These are phyloP conservation scores for Helotiales sp. DNA, from an alignment of 2,329 filamentous ascomycete genomes.

Conservation along the genomic window DNA sequence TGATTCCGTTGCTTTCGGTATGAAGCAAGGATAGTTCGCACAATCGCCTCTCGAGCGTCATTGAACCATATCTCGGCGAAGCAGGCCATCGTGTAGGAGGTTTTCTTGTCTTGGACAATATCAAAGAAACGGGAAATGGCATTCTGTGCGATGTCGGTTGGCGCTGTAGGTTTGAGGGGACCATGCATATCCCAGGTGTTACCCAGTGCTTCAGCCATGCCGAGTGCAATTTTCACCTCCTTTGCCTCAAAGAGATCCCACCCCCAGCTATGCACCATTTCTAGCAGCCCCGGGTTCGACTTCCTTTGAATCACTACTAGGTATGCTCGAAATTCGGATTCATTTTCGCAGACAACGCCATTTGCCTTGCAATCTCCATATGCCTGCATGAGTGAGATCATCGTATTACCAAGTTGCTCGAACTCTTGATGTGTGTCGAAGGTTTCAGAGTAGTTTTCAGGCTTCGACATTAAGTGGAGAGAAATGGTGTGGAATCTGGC, in stretches of 20 bases:
- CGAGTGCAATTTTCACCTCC: slow-evolving; percentile 65
- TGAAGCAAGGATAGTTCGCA: slow-evolving; percentile 59
- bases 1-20: slow-evolving; percentile 62
- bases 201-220: slow-evolving; percentile 64
- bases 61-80: slow-evolving; percentile 72
- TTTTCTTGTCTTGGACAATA: slow-evolving; percentile 59
- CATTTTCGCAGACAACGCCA: slow-evolving; percentile 62
- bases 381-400: slow-evolving; percentile 67
- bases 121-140: slow-evolving; percentile 62
- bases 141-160: slow-evolving; percentile 50
- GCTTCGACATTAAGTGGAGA: slow-evolving; percentile 64
- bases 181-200: slow-evolving; percentile 62
- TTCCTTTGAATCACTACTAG: slow-evolving; percentile 66
- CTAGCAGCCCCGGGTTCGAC: slow-evolving; percentile 58
- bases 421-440: slow-evolving; percentile 71
- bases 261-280: slow-evolving; percentile 61
- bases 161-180: slow-evolving; percentile 53
- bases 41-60: slow-evolving; percentile 61
- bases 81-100: slow-evolving; percentile 73
- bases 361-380: slow-evolving; percentile 69
- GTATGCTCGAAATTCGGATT: slow-evolving; percentile 69
- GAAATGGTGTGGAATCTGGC: slow-evolving; percentile 69
- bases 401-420: slow-evolving; percentile 68
- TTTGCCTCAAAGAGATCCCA: slow-evolving; percentile 60
- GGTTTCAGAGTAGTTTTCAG: slow-evolving; percentile 60